phyloP scores from a whole-genome alignment of 345 rosid species.

The Melaleuca alternifolia region DNA sequence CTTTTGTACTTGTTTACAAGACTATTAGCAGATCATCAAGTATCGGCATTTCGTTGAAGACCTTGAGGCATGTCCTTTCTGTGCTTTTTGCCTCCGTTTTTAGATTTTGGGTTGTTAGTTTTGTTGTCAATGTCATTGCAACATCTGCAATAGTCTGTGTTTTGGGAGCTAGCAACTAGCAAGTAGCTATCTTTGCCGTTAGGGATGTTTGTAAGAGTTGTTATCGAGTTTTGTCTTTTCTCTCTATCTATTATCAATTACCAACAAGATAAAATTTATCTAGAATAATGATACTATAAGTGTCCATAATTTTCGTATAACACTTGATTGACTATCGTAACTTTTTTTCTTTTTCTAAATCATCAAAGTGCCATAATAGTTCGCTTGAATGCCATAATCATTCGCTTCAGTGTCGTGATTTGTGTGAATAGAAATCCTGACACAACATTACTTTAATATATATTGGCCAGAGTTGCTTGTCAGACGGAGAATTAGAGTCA shows the following conservation, averaged over 20 bases:
- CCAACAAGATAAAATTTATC: not conserved
- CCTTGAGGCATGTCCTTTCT: not conserved
- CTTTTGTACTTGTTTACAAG: not conserved
- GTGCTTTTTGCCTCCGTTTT: not conserved
- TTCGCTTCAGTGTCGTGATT: not conserved
- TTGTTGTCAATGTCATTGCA: not conserved
- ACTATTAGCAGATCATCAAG: not conserved
- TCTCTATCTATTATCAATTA: not conserved
- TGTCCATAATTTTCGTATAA: fast-evolving
- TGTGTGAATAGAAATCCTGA: not conserved
- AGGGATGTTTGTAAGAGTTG: not conserved
- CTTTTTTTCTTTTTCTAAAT: not conserved
- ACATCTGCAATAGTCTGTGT: not conserved
- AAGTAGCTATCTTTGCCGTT: not conserved
- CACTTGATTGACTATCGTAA: fast-evolving
- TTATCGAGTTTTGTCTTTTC: not conserved
- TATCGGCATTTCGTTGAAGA: not conserved
- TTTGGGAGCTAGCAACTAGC: not conserved
- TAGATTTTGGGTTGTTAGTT: not conserved
- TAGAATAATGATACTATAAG: not conserved
- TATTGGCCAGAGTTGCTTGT: not conserved
- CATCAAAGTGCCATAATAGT: not conserved
- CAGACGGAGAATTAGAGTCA: not conserved
- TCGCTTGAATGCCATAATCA: not conserved
- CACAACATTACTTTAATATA: not conserved